A percentile compares a stretch with the other conserved stretches of the same genome.
These are phyloP conservation scores for Monosporascus cannonballus DNA, from an alignment of 2,329 filamentous ascomycete species.

Conservation along the genomic window DNA sequence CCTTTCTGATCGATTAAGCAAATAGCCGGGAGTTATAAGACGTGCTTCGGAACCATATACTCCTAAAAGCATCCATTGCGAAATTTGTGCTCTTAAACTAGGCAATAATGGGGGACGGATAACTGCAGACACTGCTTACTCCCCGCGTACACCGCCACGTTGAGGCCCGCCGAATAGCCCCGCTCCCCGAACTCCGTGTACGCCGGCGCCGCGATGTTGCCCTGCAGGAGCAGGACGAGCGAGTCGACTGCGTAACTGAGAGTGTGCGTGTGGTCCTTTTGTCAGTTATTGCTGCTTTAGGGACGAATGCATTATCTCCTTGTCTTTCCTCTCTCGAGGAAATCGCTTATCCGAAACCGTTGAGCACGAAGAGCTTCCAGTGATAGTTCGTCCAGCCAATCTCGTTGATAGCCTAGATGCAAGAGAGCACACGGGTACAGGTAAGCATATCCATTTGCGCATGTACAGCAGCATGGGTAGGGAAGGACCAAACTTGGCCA, in stretches of 20 bases:
- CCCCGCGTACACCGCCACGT: slow-evolving; percentile 49
- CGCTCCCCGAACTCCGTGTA: slow-evolving; percentile 51
- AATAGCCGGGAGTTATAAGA: too few relatives aligned
- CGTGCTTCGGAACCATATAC: too few relatives aligned
- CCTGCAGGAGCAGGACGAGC: slow-evolving; percentile 53
- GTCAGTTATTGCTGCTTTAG: not conserved
- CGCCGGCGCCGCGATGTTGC: slow-evolving; percentile 53
- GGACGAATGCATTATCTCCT: too few relatives aligned
- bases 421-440: too few relatives aligned
- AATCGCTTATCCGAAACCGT: slow-evolving; percentile 47
- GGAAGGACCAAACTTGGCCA: too few relatives aligned
- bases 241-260: slow-evolving; percentile 51
- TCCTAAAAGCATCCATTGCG: too few relatives aligned
- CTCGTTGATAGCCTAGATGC: slow-evolving; percentile 25
- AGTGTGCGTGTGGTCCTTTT: slow-evolving; percentile 3
- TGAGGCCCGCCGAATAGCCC: slow-evolving; percentile 51
- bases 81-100: not conserved
- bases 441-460: too few relatives aligned
- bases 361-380: slow-evolving; percentile 53
- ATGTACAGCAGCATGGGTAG: too few relatives aligned
- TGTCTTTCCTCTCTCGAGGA: too few relatives aligned
- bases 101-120: not conserved
- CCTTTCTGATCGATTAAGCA: too few relatives aligned
- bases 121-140: not conserved
- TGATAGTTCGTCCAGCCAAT: slow-evolving; percentile 35